Evolutionary conservation across 2,329 filamentous ascomycete genomes (phyloP), one percentile per base, ranked within the genome.

Genomic region (Paracoccidioides brasiliensis): DNA sequence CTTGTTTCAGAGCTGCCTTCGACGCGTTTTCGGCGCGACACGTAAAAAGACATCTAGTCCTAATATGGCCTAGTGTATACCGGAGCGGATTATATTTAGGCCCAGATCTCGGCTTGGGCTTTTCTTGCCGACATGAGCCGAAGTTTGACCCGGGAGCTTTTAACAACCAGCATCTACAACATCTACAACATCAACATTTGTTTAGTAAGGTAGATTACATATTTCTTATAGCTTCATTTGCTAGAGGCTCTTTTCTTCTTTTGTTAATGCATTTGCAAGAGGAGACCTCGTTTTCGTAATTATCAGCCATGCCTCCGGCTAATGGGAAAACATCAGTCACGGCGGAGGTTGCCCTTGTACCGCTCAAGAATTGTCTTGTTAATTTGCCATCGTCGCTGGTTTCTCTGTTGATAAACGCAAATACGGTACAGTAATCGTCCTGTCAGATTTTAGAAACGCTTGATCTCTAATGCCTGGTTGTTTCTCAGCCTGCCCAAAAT

Each of bases 341-440:
- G 59, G 90, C 89, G 57, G 90, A 95, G 74, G 80, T 97, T 62
- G 86, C 86, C 55, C 80, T 97, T 58, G 82, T 89, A 50, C 88
- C 90, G 63, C 79, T 97, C 57, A 94, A 95, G 76, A 97, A 86
- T 70, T 98, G 93, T 73, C 79, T 98, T 53, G 88, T 95, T 69
- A 97, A 97, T 72, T 80, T 98, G 52, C 93, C 93, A 50, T 74
- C 87, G 4, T 85, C 88, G 32, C 77, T 98, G 56, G 90, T 94
- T 56, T 85, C 88, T 40, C 73, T 95, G 54, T 80, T 98, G 52
- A 82, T 91, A 63, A 95, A 90, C 73, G 81, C 90, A 63, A 94
- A 97, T 68, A 90, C 90, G 45, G 88, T 95, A 78, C 73, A 86
- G 69, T 42, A 42, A 56, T 35, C 7, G n/a, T 22, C 22, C 33